A percentile compares a stretch with the other conserved stretches of the same genome.
phyloP scores from a whole-genome alignment of 1,284 basidiomycete genomes.

The Trametes versicolor region DNA sequence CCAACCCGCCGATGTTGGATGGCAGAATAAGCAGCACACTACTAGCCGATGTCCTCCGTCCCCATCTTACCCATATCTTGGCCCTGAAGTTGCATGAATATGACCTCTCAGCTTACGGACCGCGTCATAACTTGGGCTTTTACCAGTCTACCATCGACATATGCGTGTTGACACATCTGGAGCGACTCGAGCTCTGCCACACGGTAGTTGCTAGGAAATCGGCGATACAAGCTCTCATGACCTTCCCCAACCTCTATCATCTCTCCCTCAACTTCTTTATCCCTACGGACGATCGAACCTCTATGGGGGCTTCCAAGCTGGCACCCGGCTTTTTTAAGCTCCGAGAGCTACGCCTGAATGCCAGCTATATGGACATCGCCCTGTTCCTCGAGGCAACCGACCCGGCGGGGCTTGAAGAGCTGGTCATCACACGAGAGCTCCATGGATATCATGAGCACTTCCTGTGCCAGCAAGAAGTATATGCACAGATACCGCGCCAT shows the following conservation, averaged over 20 bases:
- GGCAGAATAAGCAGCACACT: neutral
- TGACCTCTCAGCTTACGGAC: neutral
- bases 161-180: neutral
- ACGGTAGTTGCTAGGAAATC: neutral
- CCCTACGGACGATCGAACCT: neutral
- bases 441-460: too few relatives aligned
- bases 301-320: neutral
- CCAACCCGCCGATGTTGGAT: neutral
- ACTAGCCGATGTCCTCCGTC: neutral
- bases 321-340: constrained; percentile 3
- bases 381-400: neutral
- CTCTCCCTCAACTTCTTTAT: neutral
- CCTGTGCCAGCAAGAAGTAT: neutral
- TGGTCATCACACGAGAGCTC: neutral
- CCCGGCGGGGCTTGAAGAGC: neutral
- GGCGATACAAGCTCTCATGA: neutral
- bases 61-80: neutral
- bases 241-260: neutral
- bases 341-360: neutral
- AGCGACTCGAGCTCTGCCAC: neutral
- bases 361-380: neutral
- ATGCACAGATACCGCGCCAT: neutral
- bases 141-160: neutral
- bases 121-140: neutral
- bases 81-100: neutral